phyloP scores from a whole-genome alignment of 2,329 filamentous ascomycete genomes.

The Claviceps citrina region DNA sequence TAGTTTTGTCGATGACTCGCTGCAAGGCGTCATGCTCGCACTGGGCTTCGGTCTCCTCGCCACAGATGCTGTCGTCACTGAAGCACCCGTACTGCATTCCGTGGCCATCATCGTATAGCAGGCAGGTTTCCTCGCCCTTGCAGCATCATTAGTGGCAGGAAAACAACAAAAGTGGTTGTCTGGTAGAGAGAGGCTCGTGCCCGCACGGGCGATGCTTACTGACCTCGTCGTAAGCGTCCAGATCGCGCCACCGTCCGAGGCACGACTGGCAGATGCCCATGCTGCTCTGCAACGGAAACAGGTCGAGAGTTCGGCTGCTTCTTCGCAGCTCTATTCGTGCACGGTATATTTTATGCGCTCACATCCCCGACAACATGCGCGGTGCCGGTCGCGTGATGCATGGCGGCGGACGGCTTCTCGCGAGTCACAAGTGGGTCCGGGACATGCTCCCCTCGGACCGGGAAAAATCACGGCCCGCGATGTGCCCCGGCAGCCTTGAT shows the following conservation, averaged over 20 bases:
- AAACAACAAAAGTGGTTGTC: not conserved
- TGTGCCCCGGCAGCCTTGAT: too few species aligned
- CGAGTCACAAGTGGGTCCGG: not conserved
- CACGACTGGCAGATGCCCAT: conserved; percentile 51
- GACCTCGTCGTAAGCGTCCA: conserved; percentile 35
- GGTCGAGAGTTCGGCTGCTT: not conserved
- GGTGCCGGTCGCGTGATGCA: not conserved
- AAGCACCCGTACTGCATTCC: conserved; percentile 48
- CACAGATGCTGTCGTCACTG: conserved; percentile 36
- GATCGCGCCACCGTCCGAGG: conserved; percentile 34
- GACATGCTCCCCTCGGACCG: not conserved
- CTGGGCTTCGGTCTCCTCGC: conserved; percentile 46
- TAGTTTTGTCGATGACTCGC: conserved; percentile 47
- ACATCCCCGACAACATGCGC: conserved; percentile 5
- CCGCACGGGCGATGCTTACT: conserved; percentile 21
- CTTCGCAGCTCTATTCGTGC: not conserved
- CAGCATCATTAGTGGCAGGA: conserved; percentile 2
- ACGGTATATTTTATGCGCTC: not conserved
- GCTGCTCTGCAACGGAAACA: conserved; percentile 9
- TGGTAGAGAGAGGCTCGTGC: too few species aligned
- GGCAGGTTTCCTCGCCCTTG: conserved; percentile 42
- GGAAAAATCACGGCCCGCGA: conserved; percentile 3
- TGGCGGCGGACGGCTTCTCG: not conserved
- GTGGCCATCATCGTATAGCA: conserved; percentile 46
- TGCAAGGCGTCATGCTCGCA: conserved; percentile 50